A percentile compares a stretch with the other conserved stretches of the same genome.
Evolutionary conservation across 495 filamentous ascomycete species (phyloP).

Genomic region (Daldinia childiae): DNA sequence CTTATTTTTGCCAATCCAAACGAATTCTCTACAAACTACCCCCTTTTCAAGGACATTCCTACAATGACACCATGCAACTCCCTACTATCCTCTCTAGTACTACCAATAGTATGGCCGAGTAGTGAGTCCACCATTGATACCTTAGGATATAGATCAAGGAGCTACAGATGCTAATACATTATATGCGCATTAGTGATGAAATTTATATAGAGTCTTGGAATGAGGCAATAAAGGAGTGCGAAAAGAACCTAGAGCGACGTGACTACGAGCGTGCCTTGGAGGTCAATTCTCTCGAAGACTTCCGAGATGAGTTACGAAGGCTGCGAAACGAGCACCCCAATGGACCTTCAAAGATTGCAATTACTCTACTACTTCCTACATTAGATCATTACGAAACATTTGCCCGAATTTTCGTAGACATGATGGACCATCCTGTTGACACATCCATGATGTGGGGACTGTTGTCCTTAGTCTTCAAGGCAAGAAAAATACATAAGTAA

Average conservation of each 20-base stretch:
- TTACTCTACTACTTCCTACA: conserved; percentile 5
- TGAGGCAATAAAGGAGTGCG: conserved; percentile 9
- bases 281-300: conserved; percentile 2
- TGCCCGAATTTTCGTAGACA: conserved; percentile 12
- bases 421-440: conserved; percentile 15
- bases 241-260: conserved; percentile 10
- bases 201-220: conserved; percentile 17
- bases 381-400: conserved; percentile 24
- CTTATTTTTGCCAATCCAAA: not conserved
- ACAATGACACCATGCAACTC: conserved; percentile 9
- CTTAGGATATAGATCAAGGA: not conserved
- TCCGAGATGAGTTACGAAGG: conserved; percentile 1
- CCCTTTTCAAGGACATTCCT: not conserved
- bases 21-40: not conserved
- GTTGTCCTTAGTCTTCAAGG: conserved; percentile 23
- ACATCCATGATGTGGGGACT: conserved; percentile 31
- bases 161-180: not conserved
- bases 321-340: conserved; percentile 6
- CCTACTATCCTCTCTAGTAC: not conserved
- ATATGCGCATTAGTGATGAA: conserved; percentile 1
- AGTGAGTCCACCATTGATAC: conserved; percentile 1
- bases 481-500: not conserved
- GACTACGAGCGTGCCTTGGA: conserved; percentile 10
- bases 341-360: conserved; percentile 1
- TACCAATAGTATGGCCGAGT: conserved; percentile 5